phyloP scores from a whole-genome alignment of 495 filamentous ascomycete genomes.

The Aspergillus egyptiacus region DNA sequence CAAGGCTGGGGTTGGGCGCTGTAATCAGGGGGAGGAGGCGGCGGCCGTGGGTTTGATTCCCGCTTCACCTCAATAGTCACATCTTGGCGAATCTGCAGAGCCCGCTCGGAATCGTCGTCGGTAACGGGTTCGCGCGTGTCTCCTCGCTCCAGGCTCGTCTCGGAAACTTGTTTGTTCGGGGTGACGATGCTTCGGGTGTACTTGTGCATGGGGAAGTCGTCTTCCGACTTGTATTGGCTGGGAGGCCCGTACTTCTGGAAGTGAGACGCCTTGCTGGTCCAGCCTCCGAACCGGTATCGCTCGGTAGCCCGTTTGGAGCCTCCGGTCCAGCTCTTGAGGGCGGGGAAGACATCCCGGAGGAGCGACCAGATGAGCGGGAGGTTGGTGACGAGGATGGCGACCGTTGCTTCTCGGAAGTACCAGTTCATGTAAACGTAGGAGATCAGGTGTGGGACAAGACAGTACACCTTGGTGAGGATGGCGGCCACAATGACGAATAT shows the following conservation, averaged over 20 bases:
- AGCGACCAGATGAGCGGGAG: conserved; percentile 61
- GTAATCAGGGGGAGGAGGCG: too few relatives aligned
- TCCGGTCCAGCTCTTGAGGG: conserved; percentile 43
- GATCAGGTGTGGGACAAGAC: conserved; percentile 46
- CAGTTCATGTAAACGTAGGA: conserved; percentile 58
- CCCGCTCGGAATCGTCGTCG: conserved; percentile 38
- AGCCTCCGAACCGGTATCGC: conserved; percentile 35
- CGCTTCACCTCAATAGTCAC: conserved; percentile 42
- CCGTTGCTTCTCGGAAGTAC: conserved; percentile 65
- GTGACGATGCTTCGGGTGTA: conserved; percentile 28
- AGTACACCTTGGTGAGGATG: conserved; percentile 62
- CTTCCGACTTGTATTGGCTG: conserved; percentile 30
- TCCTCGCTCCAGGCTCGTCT: conserved; percentile 25
- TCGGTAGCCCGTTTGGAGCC: conserved; percentile 35
- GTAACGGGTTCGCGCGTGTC: conserved; percentile 32
- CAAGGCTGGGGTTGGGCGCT: not conserved
- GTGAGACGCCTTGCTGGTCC: conserved; percentile 31
- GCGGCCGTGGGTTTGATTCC: too few relatives aligned
- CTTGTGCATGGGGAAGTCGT: conserved; percentile 34
- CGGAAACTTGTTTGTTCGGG: conserved; percentile 30
- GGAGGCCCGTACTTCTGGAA: conserved; percentile 29
- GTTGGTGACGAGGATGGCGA: conserved; percentile 60
- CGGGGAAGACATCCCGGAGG: conserved; percentile 53
- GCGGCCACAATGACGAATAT: conserved; percentile 63
- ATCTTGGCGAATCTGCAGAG: conserved; percentile 41